Percentiles rank a stretch among this genome's conserved stretches.
Conservation (phyloP, 495 filamentous ascomycete genomes). For the Penicillium psychrofluorescens region DNA sequence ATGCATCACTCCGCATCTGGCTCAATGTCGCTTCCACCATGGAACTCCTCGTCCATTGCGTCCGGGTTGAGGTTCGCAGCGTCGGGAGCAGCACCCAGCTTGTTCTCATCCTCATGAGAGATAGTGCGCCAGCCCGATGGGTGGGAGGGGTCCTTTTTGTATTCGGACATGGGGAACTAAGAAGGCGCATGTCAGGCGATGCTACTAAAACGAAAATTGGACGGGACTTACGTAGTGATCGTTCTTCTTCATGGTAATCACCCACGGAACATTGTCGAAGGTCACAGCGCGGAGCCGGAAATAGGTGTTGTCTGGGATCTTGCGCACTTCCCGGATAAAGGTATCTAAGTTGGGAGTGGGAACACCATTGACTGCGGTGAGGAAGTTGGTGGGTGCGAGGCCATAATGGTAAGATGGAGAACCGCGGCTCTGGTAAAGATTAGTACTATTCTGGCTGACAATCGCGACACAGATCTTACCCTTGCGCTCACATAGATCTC, state of each 20-base stretch:
- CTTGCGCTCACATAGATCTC: slow-evolving; percentile 93
- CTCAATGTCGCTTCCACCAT: slow-evolving; percentile 33
- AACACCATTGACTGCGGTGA: slow-evolving; percentile 87
- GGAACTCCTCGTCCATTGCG: slow-evolving; percentile 35
- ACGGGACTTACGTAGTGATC: slow-evolving; percentile 71
- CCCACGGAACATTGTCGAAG: slow-evolving; percentile 96
- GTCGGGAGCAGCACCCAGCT: slow-evolving; percentile 28
- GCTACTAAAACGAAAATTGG: neutral
- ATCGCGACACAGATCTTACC: slow-evolving; percentile 31
- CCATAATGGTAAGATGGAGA: slow-evolving; percentile 89
- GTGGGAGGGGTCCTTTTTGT: slow-evolving; percentile 61
- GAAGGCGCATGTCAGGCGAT: neutral
- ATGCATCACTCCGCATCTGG: slow-evolving; percentile 21
- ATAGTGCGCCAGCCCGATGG: slow-evolving; percentile 63
- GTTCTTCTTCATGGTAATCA: slow-evolving; percentile 99
- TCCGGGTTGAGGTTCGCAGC: slow-evolving; percentile 38
- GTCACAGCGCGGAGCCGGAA: slow-evolving; percentile 91
- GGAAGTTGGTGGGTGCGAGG: slow-evolving; percentile 92
- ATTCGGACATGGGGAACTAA: slow-evolving; percentile 83
- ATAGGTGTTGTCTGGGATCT: slow-evolving; percentile 94
- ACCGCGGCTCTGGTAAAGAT: slow-evolving; percentile 49
- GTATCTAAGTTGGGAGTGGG: slow-evolving; percentile 70
- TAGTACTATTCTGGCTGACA: slow-evolving; percentile 3
- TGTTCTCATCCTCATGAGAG: slow-evolving; percentile 56
- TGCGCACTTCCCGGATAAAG: slow-evolving; percentile 71